Base-by-base conservation (phyloP, 352 stramenopile genomes). In the Aphanomyces stellatus region DNA sequence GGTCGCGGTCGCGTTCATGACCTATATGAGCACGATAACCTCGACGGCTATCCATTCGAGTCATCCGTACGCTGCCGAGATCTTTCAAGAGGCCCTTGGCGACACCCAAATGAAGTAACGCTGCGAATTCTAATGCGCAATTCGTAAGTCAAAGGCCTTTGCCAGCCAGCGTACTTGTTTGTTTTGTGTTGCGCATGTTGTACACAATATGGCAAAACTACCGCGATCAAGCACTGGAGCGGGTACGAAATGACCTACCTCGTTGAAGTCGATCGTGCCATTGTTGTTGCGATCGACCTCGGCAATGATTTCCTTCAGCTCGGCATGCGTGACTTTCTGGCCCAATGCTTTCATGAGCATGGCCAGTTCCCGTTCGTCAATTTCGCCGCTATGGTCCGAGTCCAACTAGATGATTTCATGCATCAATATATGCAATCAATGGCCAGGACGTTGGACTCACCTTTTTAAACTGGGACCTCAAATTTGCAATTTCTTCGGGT, bases 211-310 rank as follows among this genome's bases (percentile, higher is more conserved):
- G 60, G 28, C 60, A 67, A 57, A 67, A 67, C 60, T 67, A 67
- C 17, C 15, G 6, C n/a, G 19, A 49, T 2, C 22, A 57, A 41
- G n/a, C 57, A 31, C 17, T 64, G 13, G 24, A 57, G 28, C 5
- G 25, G 25, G 4, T 2, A 31, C 59, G 19, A 19, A 1, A 19
- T 37, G 24, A 19, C 30, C 27, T 30, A 67, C 60, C 60, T 67
- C 60, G 28, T 67, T 67, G 34, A 67, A 67, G 51, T 80, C 77
- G 51, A 91, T 89, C 0, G 74, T 71, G 10, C 83, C 83, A 48
- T 81, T 90, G 17, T 75, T 76, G 56, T 90, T 81, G 0, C 65
- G 76, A 63, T 91, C 83, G 2, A 90, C 83, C 59, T 90, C 81
- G 8, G 69, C 67, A 30, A 91, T 65, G 72, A 91, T 88, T 7